Conservation (phyloP, 768 basidiomycete species). For the Phlebiopsis flavidoalba region DNA sequence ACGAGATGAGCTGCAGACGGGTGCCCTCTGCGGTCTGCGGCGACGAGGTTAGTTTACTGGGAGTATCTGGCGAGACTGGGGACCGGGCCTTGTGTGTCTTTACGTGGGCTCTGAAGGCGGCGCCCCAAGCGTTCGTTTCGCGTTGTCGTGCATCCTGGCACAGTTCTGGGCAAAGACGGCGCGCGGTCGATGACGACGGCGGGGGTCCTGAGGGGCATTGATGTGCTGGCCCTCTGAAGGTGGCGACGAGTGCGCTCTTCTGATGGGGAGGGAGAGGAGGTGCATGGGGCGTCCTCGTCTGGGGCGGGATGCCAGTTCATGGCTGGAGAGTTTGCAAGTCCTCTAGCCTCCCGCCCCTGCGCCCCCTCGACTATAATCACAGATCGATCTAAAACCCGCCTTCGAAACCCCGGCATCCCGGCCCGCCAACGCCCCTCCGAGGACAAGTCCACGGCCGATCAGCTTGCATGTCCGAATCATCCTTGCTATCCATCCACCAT, state of each 20-base stretch:
- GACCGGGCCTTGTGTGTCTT: conserved; percentile 75
- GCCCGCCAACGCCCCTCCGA: not conserved
- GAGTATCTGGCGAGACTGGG: not conserved
- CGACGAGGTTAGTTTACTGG: not conserved
- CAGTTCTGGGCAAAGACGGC: conserved; percentile 70
- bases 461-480: not conserved
- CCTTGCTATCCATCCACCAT: not conserved
- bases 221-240: conserved; percentile 57
- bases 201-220: conserved; percentile 62
- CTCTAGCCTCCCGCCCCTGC: not conserved
- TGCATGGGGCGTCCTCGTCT: conserved; percentile 44
- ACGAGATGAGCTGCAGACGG: conserved; percentile 58
- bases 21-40: conserved; percentile 67
- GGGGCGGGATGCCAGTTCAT: conserved; percentile 22
- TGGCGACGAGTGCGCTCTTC: conserved; percentile 44
- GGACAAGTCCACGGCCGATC: not conserved
- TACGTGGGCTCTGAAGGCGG: conserved; percentile 74
- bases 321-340: not conserved
- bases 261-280: conserved; percentile 34
- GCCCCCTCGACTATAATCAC: not conserved
- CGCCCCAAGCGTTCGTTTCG: conserved; percentile 62
- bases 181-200: conserved; percentile 74
- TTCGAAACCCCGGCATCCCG: not conserved
- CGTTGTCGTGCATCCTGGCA: conserved; percentile 61
- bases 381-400: not conserved